A percentile compares a stretch with the other conserved stretches of the same genome.
Evolutionary conservation across 495 filamentous ascomycete species (phyloP).

Genomic region (Aspergillus kassunensis): DNA sequence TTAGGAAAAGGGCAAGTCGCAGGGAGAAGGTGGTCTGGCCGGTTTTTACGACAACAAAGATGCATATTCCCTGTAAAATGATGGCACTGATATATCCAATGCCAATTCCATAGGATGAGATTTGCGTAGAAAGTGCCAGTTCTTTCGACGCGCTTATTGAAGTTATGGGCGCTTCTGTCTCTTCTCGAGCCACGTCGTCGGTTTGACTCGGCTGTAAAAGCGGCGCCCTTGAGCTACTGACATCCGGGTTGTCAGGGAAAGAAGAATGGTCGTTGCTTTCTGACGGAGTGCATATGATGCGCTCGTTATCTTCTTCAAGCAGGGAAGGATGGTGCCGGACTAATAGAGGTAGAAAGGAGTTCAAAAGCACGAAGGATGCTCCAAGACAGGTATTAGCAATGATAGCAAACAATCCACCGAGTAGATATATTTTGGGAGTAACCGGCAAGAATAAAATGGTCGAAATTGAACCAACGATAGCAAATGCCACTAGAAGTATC

Average conservation of each 20-base stretch:
- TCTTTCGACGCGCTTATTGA: conserved; percentile 49
- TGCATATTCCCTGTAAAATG: conserved; percentile 71
- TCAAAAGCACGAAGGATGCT: conserved; percentile 79
- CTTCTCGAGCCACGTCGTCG: background rate
- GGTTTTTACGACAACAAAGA: conserved; percentile 63
- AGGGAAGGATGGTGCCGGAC: conserved; percentile 69
- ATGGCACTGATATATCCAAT: conserved; percentile 85
- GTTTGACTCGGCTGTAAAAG: conserved; percentile 20
- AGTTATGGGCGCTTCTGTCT: conserved; percentile 12
- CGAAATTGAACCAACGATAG: conserved; percentile 69
- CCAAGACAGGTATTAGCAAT: conserved; percentile 88
- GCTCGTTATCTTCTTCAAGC: conserved; percentile 12
- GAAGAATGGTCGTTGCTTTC: background rate
- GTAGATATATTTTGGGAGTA: conserved; percentile 64
- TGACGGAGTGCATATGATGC: background rate
- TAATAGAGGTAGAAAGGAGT: conserved; percentile 77
- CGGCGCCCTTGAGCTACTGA: conserved; percentile 33
- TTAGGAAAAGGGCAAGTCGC: conserved; percentile 76
- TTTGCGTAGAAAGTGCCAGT: conserved; percentile 72
- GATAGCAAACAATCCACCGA: conserved; percentile 80
- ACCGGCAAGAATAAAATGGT: conserved; percentile 90
- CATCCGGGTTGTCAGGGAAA: background rate
- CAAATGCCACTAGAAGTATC: conserved; percentile 76
- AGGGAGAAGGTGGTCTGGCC: conserved; percentile 74
- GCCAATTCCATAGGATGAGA: conserved; percentile 85